A percentile compares a stretch with the other conserved stretches of the same genome.
phyloP scores from a whole-genome alignment of 2,329 filamentous ascomycete species.

The Aureobasidium sp. region DNA sequence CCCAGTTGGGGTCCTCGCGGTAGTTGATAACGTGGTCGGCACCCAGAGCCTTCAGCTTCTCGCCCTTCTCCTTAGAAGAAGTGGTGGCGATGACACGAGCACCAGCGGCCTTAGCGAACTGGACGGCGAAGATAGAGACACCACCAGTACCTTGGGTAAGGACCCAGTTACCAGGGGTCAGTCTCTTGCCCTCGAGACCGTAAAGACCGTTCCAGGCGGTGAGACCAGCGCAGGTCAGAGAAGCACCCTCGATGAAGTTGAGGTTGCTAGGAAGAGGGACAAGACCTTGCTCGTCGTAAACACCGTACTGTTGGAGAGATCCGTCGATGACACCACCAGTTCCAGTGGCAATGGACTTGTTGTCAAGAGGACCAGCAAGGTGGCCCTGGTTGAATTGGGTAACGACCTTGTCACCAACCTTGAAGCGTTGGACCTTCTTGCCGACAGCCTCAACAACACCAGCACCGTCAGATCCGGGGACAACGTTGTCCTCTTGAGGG shows the following conservation, averaged over 20 bases:
- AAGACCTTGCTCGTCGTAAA: slow-evolving; percentile 59
- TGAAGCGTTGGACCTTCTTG: slow-evolving; percentile 46
- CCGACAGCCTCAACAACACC: slow-evolving; percentile 46
- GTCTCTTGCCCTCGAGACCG: slow-evolving; percentile 33
- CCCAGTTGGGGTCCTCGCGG: slow-evolving; percentile 44
- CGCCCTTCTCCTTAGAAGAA: slow-evolving; percentile 41
- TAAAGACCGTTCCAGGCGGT: slow-evolving; percentile 47
- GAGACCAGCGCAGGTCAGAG: slow-evolving; percentile 37
- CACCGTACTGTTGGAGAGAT: slow-evolving; percentile 56
- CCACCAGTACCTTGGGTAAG: slow-evolving; percentile 64
- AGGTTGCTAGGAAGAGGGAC: slow-evolving; percentile 52
- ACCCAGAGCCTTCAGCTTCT: slow-evolving; percentile 42
- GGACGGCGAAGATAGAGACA: slow-evolving; percentile 58
- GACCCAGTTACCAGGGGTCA: slow-evolving; percentile 39
- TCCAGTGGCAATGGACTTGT: slow-evolving; percentile 39
- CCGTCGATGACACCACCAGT: slow-evolving; percentile 63
- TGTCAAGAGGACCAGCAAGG: slow-evolving; percentile 40
- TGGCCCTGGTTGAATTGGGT: slow-evolving; percentile 57
- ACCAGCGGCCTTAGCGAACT: slow-evolving; percentile 45
- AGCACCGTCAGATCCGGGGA: slow-evolving; percentile 44
- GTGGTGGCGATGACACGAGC: slow-evolving; percentile 52
- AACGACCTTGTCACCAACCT: slow-evolving; percentile 48
- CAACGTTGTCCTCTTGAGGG: slow-evolving; percentile 29
- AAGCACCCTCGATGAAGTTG: slow-evolving; percentile 37
- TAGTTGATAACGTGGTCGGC: slow-evolving; percentile 52